phyloP scores from a whole-genome alignment of 2,329 filamentous ascomycete species.

The Sarocladium brachiariae region DNA sequence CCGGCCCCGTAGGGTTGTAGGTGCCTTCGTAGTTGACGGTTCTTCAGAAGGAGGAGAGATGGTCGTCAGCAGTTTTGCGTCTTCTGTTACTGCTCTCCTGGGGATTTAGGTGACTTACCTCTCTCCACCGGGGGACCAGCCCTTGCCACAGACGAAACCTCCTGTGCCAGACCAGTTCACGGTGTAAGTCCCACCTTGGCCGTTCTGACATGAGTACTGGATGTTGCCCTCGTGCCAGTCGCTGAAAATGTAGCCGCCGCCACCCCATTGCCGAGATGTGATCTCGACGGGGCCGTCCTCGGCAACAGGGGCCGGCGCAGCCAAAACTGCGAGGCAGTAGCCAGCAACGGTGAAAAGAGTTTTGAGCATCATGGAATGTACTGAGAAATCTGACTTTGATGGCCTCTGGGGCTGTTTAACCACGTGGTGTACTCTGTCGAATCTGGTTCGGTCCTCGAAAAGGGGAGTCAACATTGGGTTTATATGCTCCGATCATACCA shows the following conservation, averaged over 20 bases:
- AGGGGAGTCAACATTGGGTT: no score
- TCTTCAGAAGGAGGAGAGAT: constrained; percentile 21
- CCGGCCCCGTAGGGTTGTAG: constrained; percentile 41
- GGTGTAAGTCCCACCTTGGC: constrained; percentile 2
- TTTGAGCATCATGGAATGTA: constrained; percentile 13
- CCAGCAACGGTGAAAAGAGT: constrained; percentile 19
- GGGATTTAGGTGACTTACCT: background rate
- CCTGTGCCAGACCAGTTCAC: constrained; percentile 8
- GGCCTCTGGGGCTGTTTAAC: no score
- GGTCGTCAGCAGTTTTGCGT: background rate
- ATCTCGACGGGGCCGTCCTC: constrained; percentile 16
- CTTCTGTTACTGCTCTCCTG: background rate
- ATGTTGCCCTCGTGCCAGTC: constrained; percentile 8
- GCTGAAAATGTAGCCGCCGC: constrained; percentile 7
- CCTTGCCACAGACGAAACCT: constrained; percentile 8
- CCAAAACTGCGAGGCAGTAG: constrained; percentile 15
- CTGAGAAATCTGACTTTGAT: no score
- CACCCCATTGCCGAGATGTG: constrained; percentile 5
- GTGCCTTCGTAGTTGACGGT: constrained; percentile 41
- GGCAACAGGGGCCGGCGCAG: constrained; percentile 19
- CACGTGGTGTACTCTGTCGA: background rate
- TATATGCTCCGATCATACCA: no score
- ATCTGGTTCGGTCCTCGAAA: background rate
- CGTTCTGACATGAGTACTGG: constrained; percentile 8
- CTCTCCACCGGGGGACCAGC: constrained; percentile 8